Evolutionary conservation across 495 filamentous ascomycete species (phyloP).

Genomic region (Pyrenula aspistea): DNA sequence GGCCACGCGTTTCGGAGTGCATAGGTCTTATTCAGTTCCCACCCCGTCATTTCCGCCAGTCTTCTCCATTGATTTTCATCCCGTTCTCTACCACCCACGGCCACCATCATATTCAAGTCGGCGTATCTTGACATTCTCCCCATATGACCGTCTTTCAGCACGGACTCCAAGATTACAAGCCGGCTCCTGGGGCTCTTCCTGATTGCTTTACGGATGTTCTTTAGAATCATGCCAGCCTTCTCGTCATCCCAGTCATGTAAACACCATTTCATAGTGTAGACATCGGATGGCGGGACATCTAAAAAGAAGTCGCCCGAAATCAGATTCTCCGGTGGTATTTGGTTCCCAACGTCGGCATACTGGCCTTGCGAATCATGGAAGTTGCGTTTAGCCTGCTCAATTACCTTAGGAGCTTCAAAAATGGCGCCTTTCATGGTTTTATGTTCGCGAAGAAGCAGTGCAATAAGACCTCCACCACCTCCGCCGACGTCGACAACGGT

Average conservation of each 20-base stretch:
- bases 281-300: slow-evolving; percentile 8
- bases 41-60: slow-evolving; percentile 8
- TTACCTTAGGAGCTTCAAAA: slow-evolving; percentile 8
- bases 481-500: slow-evolving; percentile 12
- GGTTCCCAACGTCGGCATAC: background rate
- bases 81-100: background rate
- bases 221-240: slow-evolving; percentile 7
- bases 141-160: slow-evolving; percentile 9
- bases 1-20: slow-evolving; percentile 11
- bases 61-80: background rate
- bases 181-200: slow-evolving; percentile 2
- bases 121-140: slow-evolving; percentile 5
- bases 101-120: slow-evolving; percentile 11
- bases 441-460: slow-evolving; percentile 6
- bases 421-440: slow-evolving; percentile 4
- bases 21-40: slow-evolving; percentile 8
- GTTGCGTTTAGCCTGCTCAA: slow-evolving; percentile 1
- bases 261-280: slow-evolving; percentile 19
- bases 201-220: slow-evolving; percentile 7
- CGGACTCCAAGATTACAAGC: slow-evolving; percentile 15
- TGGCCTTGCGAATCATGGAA: background rate
- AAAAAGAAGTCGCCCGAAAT: slow-evolving; percentile 14
- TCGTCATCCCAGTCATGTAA: slow-evolving; percentile 18
- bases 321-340: slow-evolving; percentile 1
- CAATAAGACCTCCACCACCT: slow-evolving; percentile 9